phyloP scores from a whole-genome alignment of 2,329 filamentous ascomycete species.

The Botrytis aclada region DNA sequence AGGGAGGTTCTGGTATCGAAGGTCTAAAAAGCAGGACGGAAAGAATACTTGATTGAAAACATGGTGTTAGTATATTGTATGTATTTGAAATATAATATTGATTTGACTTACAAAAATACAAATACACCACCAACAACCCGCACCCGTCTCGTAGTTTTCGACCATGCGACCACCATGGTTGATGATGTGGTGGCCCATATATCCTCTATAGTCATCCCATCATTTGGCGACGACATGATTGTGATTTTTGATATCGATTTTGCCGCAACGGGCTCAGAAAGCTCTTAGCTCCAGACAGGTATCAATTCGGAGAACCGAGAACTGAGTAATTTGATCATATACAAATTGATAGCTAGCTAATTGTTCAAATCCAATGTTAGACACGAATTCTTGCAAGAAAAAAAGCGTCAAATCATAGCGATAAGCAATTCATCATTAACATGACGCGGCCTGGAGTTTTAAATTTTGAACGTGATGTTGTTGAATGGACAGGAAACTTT shows the following conservation, averaged over 20 bases:
- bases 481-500: neutral
- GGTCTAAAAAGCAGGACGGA: constrained; percentile 28
- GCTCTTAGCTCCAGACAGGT: neutral
- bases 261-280: constrained; percentile 5
- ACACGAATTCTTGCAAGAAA: neutral
- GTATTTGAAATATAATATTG: neutral
- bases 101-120: constrained; percentile 30
- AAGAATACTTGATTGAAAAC: constrained; percentile 25
- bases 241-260: neutral
- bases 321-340: neutral
- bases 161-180: constrained; percentile 29
- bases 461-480: neutral
- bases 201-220: constrained; percentile 36
- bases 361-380: neutral
- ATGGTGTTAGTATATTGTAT: constrained; percentile 14
- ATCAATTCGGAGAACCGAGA: neutral
- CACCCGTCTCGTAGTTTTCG: constrained; percentile 35
- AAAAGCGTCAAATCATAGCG: neutral
- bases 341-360: neutral
- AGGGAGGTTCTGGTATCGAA: constrained; percentile 25
- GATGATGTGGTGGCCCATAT: constrained; percentile 31
- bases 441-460: constrained; percentile 1
- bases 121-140: constrained; percentile 30
- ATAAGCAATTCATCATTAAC: neutral
- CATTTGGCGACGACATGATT: constrained; percentile 26